Evolutionary conservation across 192 early-diverging fungal genomes (phyloP).

Genomic region (Entomortierella parvispora): DNA sequence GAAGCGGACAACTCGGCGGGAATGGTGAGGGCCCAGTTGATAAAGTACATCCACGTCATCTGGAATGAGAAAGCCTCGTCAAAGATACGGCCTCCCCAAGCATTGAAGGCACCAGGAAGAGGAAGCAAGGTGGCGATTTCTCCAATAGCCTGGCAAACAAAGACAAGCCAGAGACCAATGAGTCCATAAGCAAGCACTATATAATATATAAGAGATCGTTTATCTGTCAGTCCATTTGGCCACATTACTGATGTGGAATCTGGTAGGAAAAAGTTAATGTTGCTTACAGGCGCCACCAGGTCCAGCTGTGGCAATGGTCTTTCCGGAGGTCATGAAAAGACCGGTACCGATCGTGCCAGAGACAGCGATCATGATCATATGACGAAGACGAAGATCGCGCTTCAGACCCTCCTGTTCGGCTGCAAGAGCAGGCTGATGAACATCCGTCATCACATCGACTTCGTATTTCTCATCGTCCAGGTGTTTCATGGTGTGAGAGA

Average conservation of each 20-base stretch:
- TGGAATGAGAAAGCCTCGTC: slow-evolving; percentile 80
- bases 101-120: slow-evolving; percentile 82
- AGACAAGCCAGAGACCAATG: slow-evolving; percentile 74
- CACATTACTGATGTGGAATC: no score
- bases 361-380: slow-evolving; percentile 79
- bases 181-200: slow-evolving; percentile 71
- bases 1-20: slow-evolving; percentile 81
- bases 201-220: neutral
- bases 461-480: slow-evolving; percentile 22
- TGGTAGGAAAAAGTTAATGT: no score
- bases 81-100: slow-evolving; percentile 79
- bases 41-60: slow-evolving; percentile 71
- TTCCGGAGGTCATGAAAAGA: slow-evolving; percentile 82
- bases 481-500: no score
- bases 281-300: slow-evolving; percentile 69
- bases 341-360: slow-evolving; percentile 84
- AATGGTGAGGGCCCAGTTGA: slow-evolving; percentile 68
- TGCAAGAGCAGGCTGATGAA: slow-evolving; percentile 65
- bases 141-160: slow-evolving; percentile 79
- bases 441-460: slow-evolving; percentile 27
- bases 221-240: no score
- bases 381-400: slow-evolving; percentile 65
- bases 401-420: slow-evolving; percentile 53
- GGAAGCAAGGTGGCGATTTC: slow-evolving; percentile 88
- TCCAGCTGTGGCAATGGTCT: slow-evolving; percentile 76